These are phyloP conservation scores for Cystobasidium tubakii DNA, from an alignment of 768 basidiomycete species.

Conservation along the genomic window DNA sequence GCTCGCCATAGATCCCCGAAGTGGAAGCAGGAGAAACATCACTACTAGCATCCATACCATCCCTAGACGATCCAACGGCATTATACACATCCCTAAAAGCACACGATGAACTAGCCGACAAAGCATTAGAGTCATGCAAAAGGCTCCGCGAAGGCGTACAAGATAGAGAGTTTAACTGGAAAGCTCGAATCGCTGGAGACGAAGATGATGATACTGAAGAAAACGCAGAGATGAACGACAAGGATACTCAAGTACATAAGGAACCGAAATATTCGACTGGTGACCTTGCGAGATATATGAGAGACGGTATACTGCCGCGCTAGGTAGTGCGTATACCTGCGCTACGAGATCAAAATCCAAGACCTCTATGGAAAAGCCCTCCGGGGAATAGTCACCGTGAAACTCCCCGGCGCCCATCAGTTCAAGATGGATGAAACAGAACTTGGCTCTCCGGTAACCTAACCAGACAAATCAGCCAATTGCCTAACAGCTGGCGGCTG, in stretches of 20 bases:
- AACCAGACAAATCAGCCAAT: too few species aligned
- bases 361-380: too few species aligned
- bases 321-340: too few species aligned
- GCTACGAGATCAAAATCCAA: too few species aligned
- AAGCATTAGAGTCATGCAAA: slow-evolving; percentile 4
- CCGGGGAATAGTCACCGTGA: too few species aligned
- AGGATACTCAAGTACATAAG: neutral
- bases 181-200: slow-evolving; percentile 16
- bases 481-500: too few species aligned
- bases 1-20: slow-evolving; percentile 28
- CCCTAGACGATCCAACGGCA: slow-evolving; percentile 6
- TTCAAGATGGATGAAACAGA: too few species aligned
- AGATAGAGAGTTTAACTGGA: slow-evolving; percentile 30
- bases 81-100: slow-evolving; percentile 25
- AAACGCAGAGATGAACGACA: neutral
- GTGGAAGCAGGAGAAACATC: slow-evolving; percentile 14
- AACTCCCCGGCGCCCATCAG: too few species aligned
- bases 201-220: slow-evolving; percentile 35
- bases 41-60: slow-evolving; percentile 21
- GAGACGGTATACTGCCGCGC: slow-evolving; percentile 27
- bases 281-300: slow-evolving; percentile 30
- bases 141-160: slow-evolving; percentile 1
- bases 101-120: slow-evolving; percentile 32
- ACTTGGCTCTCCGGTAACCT: too few species aligned
- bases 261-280: slow-evolving; percentile 18